Conservation (phyloP, 768 basidiomycete genomes). For the Steccherinum ochraceum region DNA sequence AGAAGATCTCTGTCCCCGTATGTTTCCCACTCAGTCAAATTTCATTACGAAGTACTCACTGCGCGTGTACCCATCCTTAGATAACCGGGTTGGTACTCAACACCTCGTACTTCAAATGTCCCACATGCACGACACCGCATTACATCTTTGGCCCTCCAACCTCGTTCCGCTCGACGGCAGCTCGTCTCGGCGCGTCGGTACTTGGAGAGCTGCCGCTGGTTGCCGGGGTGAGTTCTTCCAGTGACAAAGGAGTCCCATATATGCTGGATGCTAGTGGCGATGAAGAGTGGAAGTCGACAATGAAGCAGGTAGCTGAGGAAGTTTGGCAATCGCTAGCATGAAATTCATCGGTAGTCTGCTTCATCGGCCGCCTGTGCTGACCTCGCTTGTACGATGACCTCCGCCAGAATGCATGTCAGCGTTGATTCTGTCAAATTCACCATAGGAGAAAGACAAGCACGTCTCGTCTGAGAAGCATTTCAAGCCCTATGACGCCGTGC, state of each 20-base stretch:
- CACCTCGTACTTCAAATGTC: constrained; percentile 78
- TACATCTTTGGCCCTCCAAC: constrained; percentile 67
- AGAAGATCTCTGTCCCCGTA: constrained; percentile 83
- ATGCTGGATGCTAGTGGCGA: constrained; percentile 24
- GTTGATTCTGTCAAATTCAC: too few species aligned
- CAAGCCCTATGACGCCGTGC: neutral
- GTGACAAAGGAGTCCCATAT: constrained; percentile 65
- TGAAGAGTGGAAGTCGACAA: constrained; percentile 24
- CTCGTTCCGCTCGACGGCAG: constrained; percentile 53
- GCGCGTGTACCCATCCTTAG: constrained; percentile 30
- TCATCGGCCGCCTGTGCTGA: too few species aligned
- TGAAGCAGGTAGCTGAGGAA: constrained; percentile 13
- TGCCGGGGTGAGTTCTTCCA: constrained; percentile 60
- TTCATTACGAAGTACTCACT: neutral
- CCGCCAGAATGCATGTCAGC: too few species aligned
- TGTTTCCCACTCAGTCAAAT: constrained; percentile 15
- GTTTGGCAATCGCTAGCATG: constrained; percentile 12
- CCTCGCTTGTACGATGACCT: too few species aligned
- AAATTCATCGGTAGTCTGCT: neutral
- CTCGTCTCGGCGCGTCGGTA: constrained; percentile 50
- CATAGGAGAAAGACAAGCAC: too few species aligned
- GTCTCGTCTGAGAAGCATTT: too few species aligned
- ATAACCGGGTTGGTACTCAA: constrained; percentile 86
- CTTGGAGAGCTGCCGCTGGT: constrained; percentile 82
- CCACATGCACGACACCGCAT: constrained; percentile 59